Evolutionary conservation across 108 stramenopile species (phyloP).

Genomic region (Chaetoceros muelleri): DNA sequence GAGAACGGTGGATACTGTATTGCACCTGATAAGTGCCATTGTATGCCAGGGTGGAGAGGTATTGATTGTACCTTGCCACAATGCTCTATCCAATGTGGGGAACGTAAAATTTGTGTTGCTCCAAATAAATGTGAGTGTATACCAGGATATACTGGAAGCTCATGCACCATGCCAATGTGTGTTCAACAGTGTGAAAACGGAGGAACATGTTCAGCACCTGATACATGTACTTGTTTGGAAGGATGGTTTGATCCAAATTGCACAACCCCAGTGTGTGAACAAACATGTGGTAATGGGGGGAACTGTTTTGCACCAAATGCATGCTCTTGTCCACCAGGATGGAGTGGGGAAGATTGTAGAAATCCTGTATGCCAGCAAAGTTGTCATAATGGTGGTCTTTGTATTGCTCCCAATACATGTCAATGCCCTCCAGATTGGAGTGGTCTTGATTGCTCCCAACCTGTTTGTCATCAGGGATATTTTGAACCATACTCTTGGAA

Average conservation of each 20-base stretch:
- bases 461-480: conserved; percentile 75
- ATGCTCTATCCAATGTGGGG: conserved; percentile 32
- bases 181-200: conserved; percentile 63
- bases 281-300: conserved; percentile 87
- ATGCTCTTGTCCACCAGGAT: conserved; percentile 64
- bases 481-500: too few relatives aligned
- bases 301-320: conserved; percentile 70
- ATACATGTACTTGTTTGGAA: conserved; percentile 55
- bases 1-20: conserved; percentile 75
- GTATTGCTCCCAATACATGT: conserved; percentile 82
- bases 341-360: conserved; percentile 70
- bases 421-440: conserved; percentile 58
- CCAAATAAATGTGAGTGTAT: conserved; percentile 69
- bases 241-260: conserved; percentile 89
- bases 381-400: conserved; percentile 59
- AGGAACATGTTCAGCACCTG: conserved; percentile 66
- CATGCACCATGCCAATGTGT: conserved; percentile 50
- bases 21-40: conserved; percentile 50
- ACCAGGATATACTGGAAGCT: conserved; percentile 58
- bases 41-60: conserved; percentile 59
- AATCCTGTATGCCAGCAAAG: conserved; percentile 54
- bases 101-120: conserved; percentile 57
- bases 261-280: conserved; percentile 77
- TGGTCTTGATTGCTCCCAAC: conserved; percentile 68
- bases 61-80: conserved; percentile 45